phyloP scores from a whole-genome alignment of 2,329 filamentous ascomycete genomes.

The Cladosporium colombiae region DNA sequence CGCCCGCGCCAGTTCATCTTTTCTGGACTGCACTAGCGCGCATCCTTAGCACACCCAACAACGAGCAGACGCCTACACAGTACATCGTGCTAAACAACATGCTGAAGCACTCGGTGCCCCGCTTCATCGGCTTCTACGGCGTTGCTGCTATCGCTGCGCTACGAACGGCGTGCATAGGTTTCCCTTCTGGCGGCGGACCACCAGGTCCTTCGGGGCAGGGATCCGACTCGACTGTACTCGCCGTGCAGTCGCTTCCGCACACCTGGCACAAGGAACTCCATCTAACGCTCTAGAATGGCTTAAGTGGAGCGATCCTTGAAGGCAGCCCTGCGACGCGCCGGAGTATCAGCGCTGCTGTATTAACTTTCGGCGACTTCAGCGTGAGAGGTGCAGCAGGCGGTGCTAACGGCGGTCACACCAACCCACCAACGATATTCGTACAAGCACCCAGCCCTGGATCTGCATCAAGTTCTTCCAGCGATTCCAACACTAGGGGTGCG shows the following conservation, averaged over 20 bases:
- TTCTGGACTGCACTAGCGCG: slow-evolving; percentile 81
- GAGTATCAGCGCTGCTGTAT: background rate
- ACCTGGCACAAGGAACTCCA: slow-evolving; percentile 23
- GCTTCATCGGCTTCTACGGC: slow-evolving; percentile 81
- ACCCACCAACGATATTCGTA: background rate
- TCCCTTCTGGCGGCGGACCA: slow-evolving; percentile 18
- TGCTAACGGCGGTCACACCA: background rate
- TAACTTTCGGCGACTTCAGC: background rate
- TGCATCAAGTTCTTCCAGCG: background rate
- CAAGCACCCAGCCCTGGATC: background rate
- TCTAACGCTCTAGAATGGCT: slow-evolving; percentile 24
- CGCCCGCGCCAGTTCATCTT: slow-evolving; percentile 74
- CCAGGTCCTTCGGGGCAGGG: slow-evolving; percentile 14
- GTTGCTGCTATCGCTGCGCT: slow-evolving; percentile 72
- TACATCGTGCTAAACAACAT: slow-evolving; percentile 54
- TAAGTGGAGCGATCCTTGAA: background rate
- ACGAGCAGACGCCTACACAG: slow-evolving; percentile 51
- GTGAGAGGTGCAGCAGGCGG: background rate
- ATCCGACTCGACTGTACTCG: slow-evolving; percentile 20
- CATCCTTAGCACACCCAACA: slow-evolving; percentile 72
- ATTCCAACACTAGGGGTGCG: background rate
- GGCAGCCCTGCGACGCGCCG: background rate
- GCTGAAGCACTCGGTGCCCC: slow-evolving; percentile 65
- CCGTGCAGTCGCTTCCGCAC: slow-evolving; percentile 21
- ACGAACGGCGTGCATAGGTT: slow-evolving; percentile 36